A percentile compares a stretch with the other conserved stretches of the same genome.
phyloP scores from a whole-genome alignment of 2,329 filamentous ascomycete species.

The Colletotrichum lentis region DNA sequence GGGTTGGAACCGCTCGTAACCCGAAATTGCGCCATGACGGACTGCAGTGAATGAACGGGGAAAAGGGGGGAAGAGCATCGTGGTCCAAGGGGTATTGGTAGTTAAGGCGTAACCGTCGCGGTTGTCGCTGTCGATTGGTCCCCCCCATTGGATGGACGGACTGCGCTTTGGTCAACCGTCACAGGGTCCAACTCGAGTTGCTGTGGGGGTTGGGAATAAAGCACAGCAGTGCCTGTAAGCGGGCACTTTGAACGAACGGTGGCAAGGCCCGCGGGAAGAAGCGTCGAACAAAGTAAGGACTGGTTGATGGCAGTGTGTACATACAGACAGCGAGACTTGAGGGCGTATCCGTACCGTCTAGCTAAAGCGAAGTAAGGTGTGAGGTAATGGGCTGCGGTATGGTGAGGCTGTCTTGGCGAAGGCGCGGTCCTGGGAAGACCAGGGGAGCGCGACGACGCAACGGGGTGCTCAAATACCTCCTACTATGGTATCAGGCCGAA shows the following conservation, averaged over 20 bases:
- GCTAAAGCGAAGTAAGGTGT: not conserved
- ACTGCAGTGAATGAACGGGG: not conserved
- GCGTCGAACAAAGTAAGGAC: not conserved
- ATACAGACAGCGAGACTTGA: not conserved
- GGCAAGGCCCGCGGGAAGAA: not conserved
- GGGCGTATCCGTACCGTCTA: not conserved
- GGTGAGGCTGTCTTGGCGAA: conserved; percentile 4
- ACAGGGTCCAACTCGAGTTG: conserved; percentile 1
- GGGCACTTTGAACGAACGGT: not conserved
- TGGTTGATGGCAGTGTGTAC: conserved; percentile 1
- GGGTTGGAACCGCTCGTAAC: not conserved
- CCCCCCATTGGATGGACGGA: conserved; percentile 1
- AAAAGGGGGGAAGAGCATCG: not conserved
- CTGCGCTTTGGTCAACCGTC: conserved; percentile 8
- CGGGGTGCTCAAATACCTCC: not conserved
- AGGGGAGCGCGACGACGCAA: conserved; percentile 5
- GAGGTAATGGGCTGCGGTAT: not conserved
- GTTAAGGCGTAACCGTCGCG: not conserved
- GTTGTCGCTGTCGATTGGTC: not conserved
- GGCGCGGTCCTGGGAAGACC: not conserved
- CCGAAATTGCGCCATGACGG: conserved; percentile 6
- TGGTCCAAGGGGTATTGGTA: not conserved
- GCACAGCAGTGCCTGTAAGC: not conserved
- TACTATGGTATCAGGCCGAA: too few species aligned
- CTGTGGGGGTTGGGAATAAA: not conserved